A percentile compares a stretch with the other conserved stretches of the same genome.
These are phyloP conservation scores for Massarina eburnea DNA, from an alignment of 2,329 filamentous ascomycete genomes.

Conservation along the genomic window DNA sequence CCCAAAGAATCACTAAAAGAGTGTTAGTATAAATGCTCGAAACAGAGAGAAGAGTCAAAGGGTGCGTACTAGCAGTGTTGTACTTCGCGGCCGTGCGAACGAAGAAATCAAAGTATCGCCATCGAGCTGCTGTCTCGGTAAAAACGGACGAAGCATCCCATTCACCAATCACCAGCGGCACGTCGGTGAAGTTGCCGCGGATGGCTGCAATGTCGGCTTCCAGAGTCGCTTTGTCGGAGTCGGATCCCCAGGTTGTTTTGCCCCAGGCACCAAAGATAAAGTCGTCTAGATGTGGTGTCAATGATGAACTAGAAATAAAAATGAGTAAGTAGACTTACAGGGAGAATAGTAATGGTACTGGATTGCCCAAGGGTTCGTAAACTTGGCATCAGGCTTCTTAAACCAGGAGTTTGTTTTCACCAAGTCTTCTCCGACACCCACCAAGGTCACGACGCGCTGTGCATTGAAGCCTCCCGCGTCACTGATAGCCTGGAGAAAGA, in stretches of 20 bases:
- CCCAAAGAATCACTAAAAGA: conserved; percentile 64
- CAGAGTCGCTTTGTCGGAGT: conserved; percentile 54
- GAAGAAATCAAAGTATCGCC: conserved; percentile 61
- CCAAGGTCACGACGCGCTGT: conserved; percentile 58
- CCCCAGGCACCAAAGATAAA: conserved; percentile 55
- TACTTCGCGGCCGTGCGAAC: conserved; percentile 53
- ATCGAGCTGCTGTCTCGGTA: conserved; percentile 58
- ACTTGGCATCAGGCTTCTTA: conserved; percentile 47
- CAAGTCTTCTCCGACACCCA: conserved; percentile 55
- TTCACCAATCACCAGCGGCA: conserved; percentile 61
- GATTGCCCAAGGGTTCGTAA: conserved; percentile 60
- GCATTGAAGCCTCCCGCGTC: conserved; percentile 59
- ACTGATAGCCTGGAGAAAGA: conserved; percentile 58
- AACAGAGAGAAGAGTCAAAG: too few species aligned
- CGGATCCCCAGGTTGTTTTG: conserved; percentile 62
- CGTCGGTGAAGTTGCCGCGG: conserved; percentile 56
- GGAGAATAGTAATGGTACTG: conserved; percentile 65
- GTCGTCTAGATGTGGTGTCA: conserved; percentile 21
- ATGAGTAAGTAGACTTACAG: conserved; percentile 42
- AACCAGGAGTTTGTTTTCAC: conserved; percentile 60
- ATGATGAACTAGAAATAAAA: conserved; percentile 15
- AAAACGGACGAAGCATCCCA: conserved; percentile 55
- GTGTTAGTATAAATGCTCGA: too few species aligned
- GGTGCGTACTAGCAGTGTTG: conserved; percentile 52
- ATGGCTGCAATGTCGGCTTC: conserved; percentile 55